Conservation (phyloP, 1,284 basidiomycete species). For the Earliella scabrosa region DNA sequence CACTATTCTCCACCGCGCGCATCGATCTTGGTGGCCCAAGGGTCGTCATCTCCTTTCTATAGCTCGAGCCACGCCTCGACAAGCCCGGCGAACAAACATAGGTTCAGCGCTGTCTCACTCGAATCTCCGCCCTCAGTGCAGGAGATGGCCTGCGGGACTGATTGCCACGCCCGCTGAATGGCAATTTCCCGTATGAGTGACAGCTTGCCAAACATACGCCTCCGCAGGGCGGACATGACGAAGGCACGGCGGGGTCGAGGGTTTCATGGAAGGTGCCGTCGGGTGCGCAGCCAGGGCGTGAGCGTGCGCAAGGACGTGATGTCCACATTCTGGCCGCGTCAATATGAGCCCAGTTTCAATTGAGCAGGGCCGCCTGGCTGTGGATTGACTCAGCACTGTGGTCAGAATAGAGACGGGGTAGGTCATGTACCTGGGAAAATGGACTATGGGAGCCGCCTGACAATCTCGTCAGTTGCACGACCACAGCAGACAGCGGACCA, state of each 20-base stretch:
- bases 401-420: neutral
- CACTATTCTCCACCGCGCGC: neutral
- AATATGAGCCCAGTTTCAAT: neutral
- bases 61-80: neutral
- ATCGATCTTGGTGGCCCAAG: neutral
- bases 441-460: no score
- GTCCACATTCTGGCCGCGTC: neutral
- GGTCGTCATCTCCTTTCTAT: constrained; percentile 1
- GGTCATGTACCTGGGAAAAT: no score
- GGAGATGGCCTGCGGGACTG: no score
- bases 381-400: no score
- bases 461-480: neutral
- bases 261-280: neutral
- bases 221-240: neutral
- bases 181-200: no score
- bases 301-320: neutral
- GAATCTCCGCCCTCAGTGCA: no score
- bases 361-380: neutral
- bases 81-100: constrained; percentile 1
- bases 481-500: constrained; percentile 4
- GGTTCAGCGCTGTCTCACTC: neutral
- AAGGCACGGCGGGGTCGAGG: neutral
- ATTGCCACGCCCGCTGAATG: no score
- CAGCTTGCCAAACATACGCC: constrained; percentile 4
- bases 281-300: neutral